Base-by-base conservation (phyloP, 257 asterid genomes). In the Linderniella brevidens region DNA sequence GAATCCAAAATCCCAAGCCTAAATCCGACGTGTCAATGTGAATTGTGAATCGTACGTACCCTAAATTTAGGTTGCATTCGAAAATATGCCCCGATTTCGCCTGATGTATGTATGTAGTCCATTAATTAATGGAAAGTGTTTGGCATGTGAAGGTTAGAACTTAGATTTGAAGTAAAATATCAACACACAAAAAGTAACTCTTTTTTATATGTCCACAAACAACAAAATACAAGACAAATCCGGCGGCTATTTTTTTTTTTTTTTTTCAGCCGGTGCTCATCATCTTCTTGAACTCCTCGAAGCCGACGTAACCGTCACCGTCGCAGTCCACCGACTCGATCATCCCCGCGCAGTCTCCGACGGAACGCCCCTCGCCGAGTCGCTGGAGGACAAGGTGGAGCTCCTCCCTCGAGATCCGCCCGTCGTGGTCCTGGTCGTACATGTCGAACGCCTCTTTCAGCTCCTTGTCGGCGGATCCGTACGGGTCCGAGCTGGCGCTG, bases 391-490 rank as follows among this genome's bases (percentile, higher is more conserved):
- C 69, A 70, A 54, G 57, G 64, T 83, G 93, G 52, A 83, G 81
- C 77, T 83, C 97, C 14, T 44, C 50, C 42, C 63, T 75, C 3
- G 95, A 80, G 68, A 83, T 88, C 74, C 60, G 58, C 10, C 95
- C 97, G 69, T 88, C 68, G 54, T 58, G 68, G 53, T 88, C 90
- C 80, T 68, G 77, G 48, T 88, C 97, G 73, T 88, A 88, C 50
- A 73, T 56, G 18, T 80, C 75, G 64, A 87, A 87, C 3, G 97
- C 97, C 59, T 87, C 93, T 17, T 19, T 64, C 41, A 87, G 77
- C 62, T 86, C 94, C 63, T 74, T 72, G 58, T 58, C 66, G 39
- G 58, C 62, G 50, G 70, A 68, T 1, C 37, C 51, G 66, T 54
- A 54, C 16, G 68, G 72, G 19, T 60, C 68, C n/a, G 69, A 17